phyloP scores from a whole-genome alignment of 306 rosid genomes.

The peach (Prunus persica) region Prunus_persica_NCBIv2 NC_034013.1:9554001-9554500 shows the following conservation, averaged over 20 bases:
- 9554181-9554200: conserved; percentile 4
- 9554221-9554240: conserved; percentile 10
- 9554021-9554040: background rate
- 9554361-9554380: too few relatives aligned
- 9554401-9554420: too few relatives aligned
- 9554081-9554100: too few relatives aligned
- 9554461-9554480: too few relatives aligned
- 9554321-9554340: too few relatives aligned
- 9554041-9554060: background rate
- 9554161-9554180: background rate
- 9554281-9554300: background rate
- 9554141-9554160: background rate
- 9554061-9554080: background rate
- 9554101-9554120: background rate
- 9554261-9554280: background rate
- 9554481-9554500: too few relatives aligned
- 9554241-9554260: conserved; percentile 3
- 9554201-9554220: background rate
- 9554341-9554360: too few relatives aligned
- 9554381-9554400: too few relatives aligned
- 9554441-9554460: fast-evolving
- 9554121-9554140: background rate
- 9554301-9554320: too few relatives aligned
- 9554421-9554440: too few relatives aligned
- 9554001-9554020: background rate